Base-by-base conservation (phyloP, 106 monocot genomes). In the Agapanthus africanus region DNA sequence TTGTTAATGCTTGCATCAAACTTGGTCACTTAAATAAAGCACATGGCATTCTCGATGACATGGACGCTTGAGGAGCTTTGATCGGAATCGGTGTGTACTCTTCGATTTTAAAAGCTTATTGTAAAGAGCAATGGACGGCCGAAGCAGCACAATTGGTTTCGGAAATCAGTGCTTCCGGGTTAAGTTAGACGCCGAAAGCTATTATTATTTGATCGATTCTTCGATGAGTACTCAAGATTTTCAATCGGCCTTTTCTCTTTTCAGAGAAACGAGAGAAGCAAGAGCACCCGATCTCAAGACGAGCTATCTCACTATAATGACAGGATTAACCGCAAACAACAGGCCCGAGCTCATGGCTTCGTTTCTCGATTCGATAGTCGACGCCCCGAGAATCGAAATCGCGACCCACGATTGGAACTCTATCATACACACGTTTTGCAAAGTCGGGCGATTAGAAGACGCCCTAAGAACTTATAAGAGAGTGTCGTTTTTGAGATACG, bases 381-480 rank as follows among this genome's bases (percentile, higher is more conserved):
- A 76, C 35, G 95, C 91, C 50, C 91, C 91, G 9, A 78, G 88
- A 33, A 63, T 91, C 37, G 82, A 89, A 52, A 80, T 91, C 49
- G 88, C 86, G 0, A 91, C 88, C 30, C 95, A 91, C 70, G 95
- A 97, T 77, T 97, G 91, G 95, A 97, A 97, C 64, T 97, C 95
- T 2, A 97, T 97, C 36, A 88, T 97, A 19, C 95, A 97, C 67
- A 83, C 91, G 1, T 97, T 91, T 70, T 91, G 86, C 72, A 97
- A 97, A 73, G 70, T 68, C 77, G 88, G 91, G 38, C 62, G 82
- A 69, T 70, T 91, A 46, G 91, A 97, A 61, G 91, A 97, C 77
- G 95, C 95, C 38, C 74, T 76, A 50, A 81, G 91, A 65, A 97
- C 95, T 7, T 89, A 97, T 59, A 50, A 81, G 28, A 80, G 95